Evolutionary conservation across 768 basidiomycete genomes (phyloP).

Genomic region (Russula vinacea): DNA sequence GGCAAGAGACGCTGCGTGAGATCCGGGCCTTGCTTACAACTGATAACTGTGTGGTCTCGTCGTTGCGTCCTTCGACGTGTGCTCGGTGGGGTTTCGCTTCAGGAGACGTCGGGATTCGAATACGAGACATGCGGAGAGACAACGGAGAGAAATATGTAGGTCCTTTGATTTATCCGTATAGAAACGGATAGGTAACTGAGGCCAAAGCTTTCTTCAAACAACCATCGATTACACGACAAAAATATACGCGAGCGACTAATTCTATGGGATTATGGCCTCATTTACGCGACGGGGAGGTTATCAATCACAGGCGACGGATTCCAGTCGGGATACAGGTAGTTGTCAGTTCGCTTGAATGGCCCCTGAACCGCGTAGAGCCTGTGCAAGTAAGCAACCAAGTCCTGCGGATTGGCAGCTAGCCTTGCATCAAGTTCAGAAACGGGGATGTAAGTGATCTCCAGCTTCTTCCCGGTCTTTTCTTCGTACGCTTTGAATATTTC

Average conservation of each 20-base stretch:
- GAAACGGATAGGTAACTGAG: neutral
- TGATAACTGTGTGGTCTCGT: no score
- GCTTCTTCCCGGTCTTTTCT: slow-evolving; percentile 25
- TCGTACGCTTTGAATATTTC: slow-evolving; percentile 29
- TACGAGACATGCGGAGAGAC: no score
- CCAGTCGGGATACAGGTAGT: slow-evolving; percentile 29
- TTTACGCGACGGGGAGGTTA: neutral
- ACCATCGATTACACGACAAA: no score
- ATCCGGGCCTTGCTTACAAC: no score
- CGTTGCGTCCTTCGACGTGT: no score
- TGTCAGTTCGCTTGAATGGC: slow-evolving; percentile 12
- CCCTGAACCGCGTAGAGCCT: slow-evolving; percentile 17
- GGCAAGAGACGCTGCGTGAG: no score
- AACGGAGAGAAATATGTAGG: no score
- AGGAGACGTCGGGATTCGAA: no score
- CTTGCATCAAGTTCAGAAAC: slow-evolving; percentile 21
- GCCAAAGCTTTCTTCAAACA: no score
- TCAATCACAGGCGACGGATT: slow-evolving; percentile 29
- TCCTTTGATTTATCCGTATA: neutral
- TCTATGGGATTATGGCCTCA: no score
- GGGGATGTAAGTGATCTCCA: slow-evolving; percentile 27
- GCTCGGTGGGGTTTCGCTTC: no score
- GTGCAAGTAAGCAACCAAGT: slow-evolving; percentile 9
- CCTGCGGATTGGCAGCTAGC: slow-evolving; percentile 17
- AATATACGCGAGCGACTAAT: no score